phyloP scores from a whole-genome alignment of 2,329 filamentous ascomycete genomes.

The Alternaria ventricosa region DNA sequence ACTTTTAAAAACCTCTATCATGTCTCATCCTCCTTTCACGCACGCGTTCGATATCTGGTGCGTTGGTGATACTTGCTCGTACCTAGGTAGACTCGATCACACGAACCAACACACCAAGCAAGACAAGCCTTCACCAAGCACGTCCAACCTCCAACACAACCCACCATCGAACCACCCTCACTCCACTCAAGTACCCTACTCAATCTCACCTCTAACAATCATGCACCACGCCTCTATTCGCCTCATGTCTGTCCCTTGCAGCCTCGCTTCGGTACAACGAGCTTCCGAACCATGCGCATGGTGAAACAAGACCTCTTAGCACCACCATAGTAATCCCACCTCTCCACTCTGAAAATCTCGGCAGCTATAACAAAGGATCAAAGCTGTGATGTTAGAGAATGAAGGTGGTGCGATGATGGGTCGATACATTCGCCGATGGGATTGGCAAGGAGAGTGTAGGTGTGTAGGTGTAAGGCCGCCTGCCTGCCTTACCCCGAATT shows the following conservation, averaged over 20 bases:
- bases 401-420: neutral
- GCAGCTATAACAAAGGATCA: neutral
- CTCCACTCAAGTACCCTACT: neutral
- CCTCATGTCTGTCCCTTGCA: neutral
- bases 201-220: neutral
- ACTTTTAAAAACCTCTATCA: neutral
- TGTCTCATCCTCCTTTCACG: neutral
- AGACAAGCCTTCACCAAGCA: neutral
- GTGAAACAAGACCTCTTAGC: neutral
- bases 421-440: neutral
- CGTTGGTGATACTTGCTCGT: neutral
- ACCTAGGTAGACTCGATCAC: neutral
- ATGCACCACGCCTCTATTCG: neutral
- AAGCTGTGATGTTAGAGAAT: neutral
- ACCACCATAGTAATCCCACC: neutral
- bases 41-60: neutral
- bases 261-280: neutral
- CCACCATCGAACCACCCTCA: conserved; percentile 6
- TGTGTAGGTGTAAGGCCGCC: neutral
- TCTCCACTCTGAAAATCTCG: neutral
- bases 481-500: neutral
- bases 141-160: neutral
- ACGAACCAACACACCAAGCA: neutral
- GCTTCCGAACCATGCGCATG: neutral
- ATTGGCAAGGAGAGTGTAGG: neutral